These are phyloP conservation scores for Neurospora hispaniola DNA, from an alignment of 495 filamentous ascomycete species.

Conservation along the genomic window DNA sequence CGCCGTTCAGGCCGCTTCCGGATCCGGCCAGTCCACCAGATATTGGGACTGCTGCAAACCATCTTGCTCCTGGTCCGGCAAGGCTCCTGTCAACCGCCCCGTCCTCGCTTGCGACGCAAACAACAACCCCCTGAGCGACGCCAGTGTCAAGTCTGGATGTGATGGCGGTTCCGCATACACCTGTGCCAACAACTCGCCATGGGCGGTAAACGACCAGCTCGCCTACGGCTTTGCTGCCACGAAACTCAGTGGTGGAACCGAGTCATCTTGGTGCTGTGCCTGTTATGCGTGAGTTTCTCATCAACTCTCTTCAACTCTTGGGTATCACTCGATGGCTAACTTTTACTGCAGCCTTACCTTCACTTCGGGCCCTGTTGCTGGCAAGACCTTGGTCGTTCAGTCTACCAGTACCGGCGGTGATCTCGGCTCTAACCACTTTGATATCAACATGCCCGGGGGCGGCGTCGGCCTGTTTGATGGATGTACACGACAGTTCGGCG, in stretches of 20 bases:
- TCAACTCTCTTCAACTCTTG: constrained; percentile 10
- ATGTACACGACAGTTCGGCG: constrained; percentile 41
- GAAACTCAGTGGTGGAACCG: constrained; percentile 28
- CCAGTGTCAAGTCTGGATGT: constrained; percentile 21
- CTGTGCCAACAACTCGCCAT: constrained; percentile 43
- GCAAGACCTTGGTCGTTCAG: constrained; percentile 51
- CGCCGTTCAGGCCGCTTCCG: constrained; percentile 11
- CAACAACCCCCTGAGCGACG: constrained; percentile 31
- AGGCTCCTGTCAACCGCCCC: constrained; percentile 37
- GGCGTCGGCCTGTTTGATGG: constrained; percentile 48
- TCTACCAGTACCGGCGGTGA: constrained; percentile 53
- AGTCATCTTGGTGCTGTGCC: constrained; percentile 43
- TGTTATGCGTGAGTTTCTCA: constrained; percentile 39
- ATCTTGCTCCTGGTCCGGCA: constrained; percentile 46
- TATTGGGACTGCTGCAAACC: constrained; percentile 58
- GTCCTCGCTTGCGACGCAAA: constrained; percentile 41
- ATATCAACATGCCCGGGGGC: constrained; percentile 47
- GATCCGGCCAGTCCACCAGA: constrained; percentile 17
- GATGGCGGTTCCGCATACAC: constrained; percentile 40
- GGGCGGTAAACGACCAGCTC: constrained; percentile 39
- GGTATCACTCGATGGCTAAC: constrained; percentile 1
- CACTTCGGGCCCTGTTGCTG: constrained; percentile 30
- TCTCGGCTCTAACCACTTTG: constrained; percentile 46
- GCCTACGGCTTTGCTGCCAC: constrained; percentile 51
- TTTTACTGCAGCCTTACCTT: constrained; percentile 21